phyloP scores from a whole-genome alignment of 176 grass and related monocot genomes.

The Carex pumila region DNA sequence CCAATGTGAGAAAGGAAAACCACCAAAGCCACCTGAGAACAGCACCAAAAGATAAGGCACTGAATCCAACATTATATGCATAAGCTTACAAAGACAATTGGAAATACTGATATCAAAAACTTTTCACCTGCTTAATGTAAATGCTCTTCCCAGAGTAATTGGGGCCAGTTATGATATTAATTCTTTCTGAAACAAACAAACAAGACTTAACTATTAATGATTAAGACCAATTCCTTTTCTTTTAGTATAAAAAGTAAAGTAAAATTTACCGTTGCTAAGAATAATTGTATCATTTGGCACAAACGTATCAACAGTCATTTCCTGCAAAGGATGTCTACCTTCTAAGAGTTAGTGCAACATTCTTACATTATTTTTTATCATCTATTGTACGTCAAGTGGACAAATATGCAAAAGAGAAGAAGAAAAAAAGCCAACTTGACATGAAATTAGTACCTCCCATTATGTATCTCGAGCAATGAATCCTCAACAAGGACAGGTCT shows the following conservation, averaged over 20 bases:
- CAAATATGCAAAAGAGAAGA: not conserved
- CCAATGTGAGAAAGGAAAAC: slow-evolving; percentile 97
- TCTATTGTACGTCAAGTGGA: not conserved
- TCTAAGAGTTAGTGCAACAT: slow-evolving; percentile 9
- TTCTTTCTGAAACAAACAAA: slow-evolving; percentile 60
- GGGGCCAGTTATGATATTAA: slow-evolving; percentile 92
- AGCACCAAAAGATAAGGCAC: slow-evolving; percentile 14
- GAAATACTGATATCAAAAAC: slow-evolving; percentile 5
- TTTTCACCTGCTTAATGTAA: slow-evolving; percentile 88
- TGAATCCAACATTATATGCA: slow-evolving; percentile 6
- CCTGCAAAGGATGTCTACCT: slow-evolving; percentile 93
- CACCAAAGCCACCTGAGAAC: slow-evolving; percentile 87
- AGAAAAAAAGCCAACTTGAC: not conserved
- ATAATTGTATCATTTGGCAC: slow-evolving; percentile 94
- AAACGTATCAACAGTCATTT: slow-evolving; percentile 96
- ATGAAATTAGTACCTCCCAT: slow-evolving; percentile 71
- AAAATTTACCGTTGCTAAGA: slow-evolving; percentile 38
- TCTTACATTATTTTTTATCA: not conserved
- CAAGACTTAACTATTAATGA: not conserved
- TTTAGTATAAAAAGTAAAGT: not conserved
- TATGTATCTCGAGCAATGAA: slow-evolving; percentile 72
- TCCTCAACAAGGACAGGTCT: slow-evolving; percentile 82
- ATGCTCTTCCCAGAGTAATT: slow-evolving; percentile 99
- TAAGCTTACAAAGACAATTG: slow-evolving; percentile 10
- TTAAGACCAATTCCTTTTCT: not conserved